phyloP scores from a whole-genome alignment of 306 rosid genomes.

The Coriaria nepalensis region DNA sequence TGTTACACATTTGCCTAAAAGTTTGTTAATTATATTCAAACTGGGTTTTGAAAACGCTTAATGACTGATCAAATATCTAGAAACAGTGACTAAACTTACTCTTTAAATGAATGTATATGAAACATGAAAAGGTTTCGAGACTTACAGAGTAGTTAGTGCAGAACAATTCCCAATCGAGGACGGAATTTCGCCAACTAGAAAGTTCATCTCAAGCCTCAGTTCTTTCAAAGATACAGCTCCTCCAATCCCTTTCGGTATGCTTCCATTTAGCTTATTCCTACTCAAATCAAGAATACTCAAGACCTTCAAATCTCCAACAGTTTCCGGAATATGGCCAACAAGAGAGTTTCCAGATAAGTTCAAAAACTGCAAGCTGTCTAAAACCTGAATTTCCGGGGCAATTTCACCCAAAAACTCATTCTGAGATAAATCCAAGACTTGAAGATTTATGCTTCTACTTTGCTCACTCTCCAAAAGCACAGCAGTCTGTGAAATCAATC shows the following conservation, averaged over 20 bases:
- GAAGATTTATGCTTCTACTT: slow-evolving; percentile 30
- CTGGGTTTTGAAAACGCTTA: no score
- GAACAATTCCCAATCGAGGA: slow-evolving; percentile 60
- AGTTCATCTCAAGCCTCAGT: slow-evolving; percentile 55
- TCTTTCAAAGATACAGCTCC: slow-evolving; percentile 52
- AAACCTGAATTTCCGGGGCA: slow-evolving; percentile 33
- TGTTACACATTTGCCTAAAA: no score
- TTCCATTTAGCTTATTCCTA: slow-evolving; percentile 56
- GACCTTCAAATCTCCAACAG: slow-evolving; percentile 48
- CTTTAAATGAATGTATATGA: neutral
- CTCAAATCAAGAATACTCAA: slow-evolving; percentile 61
- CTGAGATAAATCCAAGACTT: slow-evolving; percentile 65
- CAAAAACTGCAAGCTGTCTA: slow-evolving; percentile 54
- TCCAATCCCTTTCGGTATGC: slow-evolving; percentile 61
- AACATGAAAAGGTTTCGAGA: slow-evolving; percentile 17
- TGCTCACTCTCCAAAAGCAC: slow-evolving; percentile 27
- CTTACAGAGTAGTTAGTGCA: slow-evolving; percentile 66
- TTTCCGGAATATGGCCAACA: slow-evolving; percentile 53
- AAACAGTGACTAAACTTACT: no score
- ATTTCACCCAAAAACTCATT: slow-evolving; percentile 69
- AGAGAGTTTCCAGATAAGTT: slow-evolving; percentile 60
- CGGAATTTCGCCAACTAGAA: slow-evolving; percentile 54
- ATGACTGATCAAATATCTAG: no score
- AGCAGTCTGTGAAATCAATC: slow-evolving; percentile 39
- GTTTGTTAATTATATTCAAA: no score